These are phyloP conservation scores for Hymenoscyphus scutula DNA, from an alignment of 2,329 filamentous ascomycete species.

Conservation along the genomic window DNA sequence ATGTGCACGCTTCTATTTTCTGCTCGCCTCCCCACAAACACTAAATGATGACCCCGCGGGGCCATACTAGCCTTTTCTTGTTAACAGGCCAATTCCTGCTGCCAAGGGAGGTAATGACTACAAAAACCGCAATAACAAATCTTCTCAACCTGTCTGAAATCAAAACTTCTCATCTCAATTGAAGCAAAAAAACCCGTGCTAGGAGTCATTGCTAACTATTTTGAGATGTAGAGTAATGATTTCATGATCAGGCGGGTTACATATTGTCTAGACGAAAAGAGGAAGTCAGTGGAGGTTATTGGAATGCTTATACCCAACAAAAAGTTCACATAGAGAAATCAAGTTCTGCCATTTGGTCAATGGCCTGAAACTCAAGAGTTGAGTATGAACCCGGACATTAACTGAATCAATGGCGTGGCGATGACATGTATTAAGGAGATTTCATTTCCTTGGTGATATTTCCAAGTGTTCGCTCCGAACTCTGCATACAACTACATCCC, in stretches of 20 bases:
- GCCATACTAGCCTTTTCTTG: constrained; percentile 48
- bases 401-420: background rate
- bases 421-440: background rate
- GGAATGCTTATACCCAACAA: background rate
- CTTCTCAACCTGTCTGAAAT: constrained; percentile 64
- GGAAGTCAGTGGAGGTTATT: background rate
- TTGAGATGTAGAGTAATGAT: background rate
- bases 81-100: constrained; percentile 33
- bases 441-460: background rate
- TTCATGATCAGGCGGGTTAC: background rate
- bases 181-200: background rate
- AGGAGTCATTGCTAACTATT: background rate
- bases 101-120: constrained; percentile 48
- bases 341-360: background rate
- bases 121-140: constrained; percentile 62
- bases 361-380: background rate
- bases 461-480: background rate
- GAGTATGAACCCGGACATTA: background rate
- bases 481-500: too few species aligned
- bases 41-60: constrained; percentile 50
- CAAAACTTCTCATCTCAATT: background rate
- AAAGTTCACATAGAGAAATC: background rate
- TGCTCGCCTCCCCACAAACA: background rate
- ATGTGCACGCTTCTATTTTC: constrained; percentile 3
- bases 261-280: background rate